Percentiles rank a stretch among this genome's conserved stretches.
phyloP scores from a whole-genome alignment of 495 filamentous ascomycete species.

The Podospora comata region DNA sequence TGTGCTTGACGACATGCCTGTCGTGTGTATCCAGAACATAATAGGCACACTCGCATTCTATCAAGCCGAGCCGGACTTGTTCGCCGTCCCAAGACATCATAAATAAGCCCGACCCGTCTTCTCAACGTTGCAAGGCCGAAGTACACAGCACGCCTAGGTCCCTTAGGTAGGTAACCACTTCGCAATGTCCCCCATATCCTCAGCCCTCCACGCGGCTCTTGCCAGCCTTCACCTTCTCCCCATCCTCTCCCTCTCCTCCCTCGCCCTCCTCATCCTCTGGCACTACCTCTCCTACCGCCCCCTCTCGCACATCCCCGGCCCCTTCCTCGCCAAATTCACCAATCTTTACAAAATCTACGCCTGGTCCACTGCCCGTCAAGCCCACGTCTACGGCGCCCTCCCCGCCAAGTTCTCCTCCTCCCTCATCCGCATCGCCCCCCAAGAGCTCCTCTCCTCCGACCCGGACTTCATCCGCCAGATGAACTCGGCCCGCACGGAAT shows the following conservation, averaged over 20 bases:
- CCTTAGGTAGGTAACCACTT: background rate
- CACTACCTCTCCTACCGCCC: background rate
- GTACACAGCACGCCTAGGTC: too few relatives aligned
- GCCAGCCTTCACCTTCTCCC: background rate
- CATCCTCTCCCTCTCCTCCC: background rate
- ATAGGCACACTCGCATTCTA: too few relatives aligned
- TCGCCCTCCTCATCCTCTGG: background rate
- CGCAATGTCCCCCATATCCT: background rate
- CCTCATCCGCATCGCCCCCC: constrained; percentile 40
- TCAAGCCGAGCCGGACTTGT: too few relatives aligned
- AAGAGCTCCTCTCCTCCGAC: constrained; percentile 22
- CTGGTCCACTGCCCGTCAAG: constrained; percentile 3
- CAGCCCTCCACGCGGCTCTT: background rate
- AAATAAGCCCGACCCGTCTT: background rate
- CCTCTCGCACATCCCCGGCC: constrained; percentile 4
- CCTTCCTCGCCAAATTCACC: constrained; percentile 1
- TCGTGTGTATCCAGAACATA: too few relatives aligned
- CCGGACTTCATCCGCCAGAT: constrained; percentile 30
- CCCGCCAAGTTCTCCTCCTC: constrained; percentile 33
- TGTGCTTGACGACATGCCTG: background rate
- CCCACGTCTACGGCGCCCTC: constrained; percentile 2
- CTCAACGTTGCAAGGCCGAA: background rate
- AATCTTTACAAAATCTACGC: constrained; percentile 3
- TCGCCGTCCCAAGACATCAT: background rate
- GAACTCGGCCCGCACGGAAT: constrained; percentile 24